Evolutionary conservation across 345 rosid genomes (phyloP), one percentile per base, ranked within the genome.

Genomic region (Dovyalis caffra): DNA sequence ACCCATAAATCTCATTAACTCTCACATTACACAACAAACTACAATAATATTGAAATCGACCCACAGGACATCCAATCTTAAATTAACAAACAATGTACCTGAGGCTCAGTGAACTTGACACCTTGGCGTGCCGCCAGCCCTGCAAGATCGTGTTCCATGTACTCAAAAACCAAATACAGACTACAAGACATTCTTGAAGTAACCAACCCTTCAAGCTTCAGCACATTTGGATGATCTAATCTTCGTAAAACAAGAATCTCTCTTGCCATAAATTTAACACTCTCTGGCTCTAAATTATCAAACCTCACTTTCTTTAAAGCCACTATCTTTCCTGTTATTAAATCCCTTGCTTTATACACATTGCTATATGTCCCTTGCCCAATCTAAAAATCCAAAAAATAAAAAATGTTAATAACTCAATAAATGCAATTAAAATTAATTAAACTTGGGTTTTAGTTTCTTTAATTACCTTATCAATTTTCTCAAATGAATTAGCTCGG

Each of bases 311-410:
- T 95, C 89, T 95, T 95, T 67, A 95, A 80, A 25, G 99, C 99
- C 61, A 95, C 97, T 67, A 91, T 92, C 72, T 95, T 95, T 26
- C 97, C 97, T 3, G 89, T 88, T 53, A 88, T 25, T 28, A 90
- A 85, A 86, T 95, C 99, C 69, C 88, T 88, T 0, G 99, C 99
- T 78, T 91, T 95, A 79, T 95, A 95, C 73, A 95, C 99, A 81
- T 92, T 91, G 78, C 99, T 92, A 47, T 95, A 95, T 1, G 97
- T 95, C 11, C 99, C 99, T 81, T 92, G 95, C 29, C 99, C 99
- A 77, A 95, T 92, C 99, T 95, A 83, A 34, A 32, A 10, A 56
- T 56, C 21, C 66, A 65, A 40, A 71, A 73, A 26, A 37, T 5
- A 2, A 65, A 72, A 45, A 43, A 58, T 29, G 32, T 65, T 65